Evolutionary conservation across 179 eudicot species (phyloP).

Genomic region (Beta lomatogona): DNA sequence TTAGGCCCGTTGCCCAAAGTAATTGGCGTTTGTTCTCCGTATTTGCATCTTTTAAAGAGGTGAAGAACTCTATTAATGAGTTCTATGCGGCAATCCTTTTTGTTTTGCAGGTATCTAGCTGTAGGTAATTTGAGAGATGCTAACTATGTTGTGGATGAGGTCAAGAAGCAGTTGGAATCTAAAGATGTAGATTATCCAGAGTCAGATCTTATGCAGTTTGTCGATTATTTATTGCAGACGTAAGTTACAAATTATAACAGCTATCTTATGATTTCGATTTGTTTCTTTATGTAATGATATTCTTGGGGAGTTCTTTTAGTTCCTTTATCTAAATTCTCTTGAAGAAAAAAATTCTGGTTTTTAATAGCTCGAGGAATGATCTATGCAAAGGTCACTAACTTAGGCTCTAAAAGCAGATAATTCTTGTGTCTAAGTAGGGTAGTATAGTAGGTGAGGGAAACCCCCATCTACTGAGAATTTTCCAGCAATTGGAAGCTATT

Average conservation of each 20-base stretch:
- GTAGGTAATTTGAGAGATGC: constrained; percentile 89
- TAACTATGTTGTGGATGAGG: constrained; percentile 78
- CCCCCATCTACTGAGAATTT: background rate
- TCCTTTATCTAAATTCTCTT: too few relatives aligned
- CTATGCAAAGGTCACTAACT: background rate
- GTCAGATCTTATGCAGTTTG: constrained; percentile 75
- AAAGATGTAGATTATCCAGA: constrained; percentile 59
- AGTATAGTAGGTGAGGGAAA: too few relatives aligned
- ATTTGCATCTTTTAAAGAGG: constrained; percentile 2
- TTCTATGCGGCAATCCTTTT: background rate
- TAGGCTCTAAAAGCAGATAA: too few relatives aligned
- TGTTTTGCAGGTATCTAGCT: constrained; percentile 68
- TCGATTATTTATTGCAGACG: constrained; percentile 78
- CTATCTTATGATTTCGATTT: background rate
- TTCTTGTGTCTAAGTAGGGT: background rate
- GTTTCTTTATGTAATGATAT: background rate
- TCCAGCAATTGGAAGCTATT: background rate
- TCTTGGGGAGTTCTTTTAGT: background rate
- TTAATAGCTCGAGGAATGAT: background rate
- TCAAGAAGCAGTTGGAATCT: constrained; percentile 56
- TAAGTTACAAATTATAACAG: constrained; percentile 38
- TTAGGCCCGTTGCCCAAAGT: background rate
- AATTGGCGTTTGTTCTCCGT: background rate
- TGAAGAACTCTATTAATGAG: background rate
- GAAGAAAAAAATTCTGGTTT: background rate